These are phyloP conservation scores for Coniochaeta pulveracea DNA, from an alignment of 2,329 filamentous ascomycete species.

Conservation along the genomic window DNA sequence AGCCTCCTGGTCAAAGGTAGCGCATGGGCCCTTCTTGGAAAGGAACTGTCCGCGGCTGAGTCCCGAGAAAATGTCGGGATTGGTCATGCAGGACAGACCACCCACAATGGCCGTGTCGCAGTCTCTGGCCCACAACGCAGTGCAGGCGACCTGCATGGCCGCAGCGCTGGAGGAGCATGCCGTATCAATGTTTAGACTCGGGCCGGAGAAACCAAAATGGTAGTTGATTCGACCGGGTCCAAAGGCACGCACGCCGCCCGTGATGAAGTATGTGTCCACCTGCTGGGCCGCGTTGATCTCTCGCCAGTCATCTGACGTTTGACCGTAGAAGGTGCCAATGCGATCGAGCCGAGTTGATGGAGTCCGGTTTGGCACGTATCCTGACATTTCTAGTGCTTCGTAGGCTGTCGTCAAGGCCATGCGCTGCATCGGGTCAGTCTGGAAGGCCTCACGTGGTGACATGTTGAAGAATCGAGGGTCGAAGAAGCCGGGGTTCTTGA, in stretches of 20 bases:
- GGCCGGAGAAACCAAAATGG: slow-evolving; percentile 66
- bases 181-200: slow-evolving; percentile 64
- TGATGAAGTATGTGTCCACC: slow-evolving; percentile 46
- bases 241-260: slow-evolving; percentile 30
- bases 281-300: slow-evolving; percentile 65
- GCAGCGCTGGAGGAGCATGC: slow-evolving; percentile 67
- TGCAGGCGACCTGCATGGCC: slow-evolving; percentile 61
- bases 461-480: slow-evolving; percentile 83
- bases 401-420: slow-evolving; percentile 67
- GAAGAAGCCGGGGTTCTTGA: slow-evolving; percentile 66
- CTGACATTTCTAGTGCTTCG: slow-evolving; percentile 72
- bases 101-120: slow-evolving; percentile 74
- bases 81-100: slow-evolving; percentile 67
- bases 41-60: slow-evolving; percentile 69
- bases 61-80: slow-evolving; percentile 69
- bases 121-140: slow-evolving; percentile 62
- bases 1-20: slow-evolving; percentile 70
- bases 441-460: slow-evolving; percentile 68
- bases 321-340: slow-evolving; percentile 65
- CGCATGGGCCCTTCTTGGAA: slow-evolving; percentile 65
- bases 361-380: slow-evolving; percentile 63
- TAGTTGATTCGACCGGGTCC: slow-evolving; percentile 56
- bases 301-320: slow-evolving; percentile 66
- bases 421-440: slow-evolving; percentile 74
- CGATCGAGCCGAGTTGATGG: slow-evolving; percentile 52